A percentile compares a stretch with the other conserved stretches of the same genome.
These are phyloP conservation scores for Colletotrichum sp. DNA, from an alignment of 2,329 filamentous ascomycete species.

Conservation along the genomic window DNA sequence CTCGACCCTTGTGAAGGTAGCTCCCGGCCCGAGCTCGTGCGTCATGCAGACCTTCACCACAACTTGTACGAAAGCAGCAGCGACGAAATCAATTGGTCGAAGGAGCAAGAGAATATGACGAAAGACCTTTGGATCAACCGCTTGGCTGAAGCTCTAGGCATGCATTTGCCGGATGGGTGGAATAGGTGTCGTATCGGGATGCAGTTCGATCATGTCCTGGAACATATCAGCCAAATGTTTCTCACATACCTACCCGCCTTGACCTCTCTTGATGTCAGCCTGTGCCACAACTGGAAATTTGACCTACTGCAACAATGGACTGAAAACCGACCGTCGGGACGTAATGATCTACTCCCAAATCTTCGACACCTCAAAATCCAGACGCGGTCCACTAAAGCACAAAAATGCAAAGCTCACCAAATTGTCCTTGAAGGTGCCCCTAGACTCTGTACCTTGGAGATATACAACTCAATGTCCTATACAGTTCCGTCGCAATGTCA, in stretches of 20 bases:
- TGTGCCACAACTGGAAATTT: background rate
- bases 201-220: background rate
- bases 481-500: background rate
- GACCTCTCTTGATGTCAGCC: background rate
- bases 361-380: background rate
- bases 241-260: background rate
- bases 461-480: background rate
- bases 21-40: background rate
- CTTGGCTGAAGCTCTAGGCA: background rate
- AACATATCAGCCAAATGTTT: background rate
- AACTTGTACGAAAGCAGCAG: background rate
- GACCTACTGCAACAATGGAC: background rate
- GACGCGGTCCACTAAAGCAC: background rate
- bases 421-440: background rate
- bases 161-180: background rate
- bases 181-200: background rate
- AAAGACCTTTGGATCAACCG: background rate
- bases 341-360: background rate
- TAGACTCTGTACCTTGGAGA: background rate
- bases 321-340: background rate
- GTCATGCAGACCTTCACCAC: background rate
- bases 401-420: background rate
- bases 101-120: background rate
- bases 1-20: background rate
- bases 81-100: background rate